A percentile compares a stretch with the other conserved stretches of the same genome.
These are phyloP conservation scores for Stereocaulon alpinum DNA, from an alignment of 495 filamentous ascomycete genomes.

Conservation along the genomic window DNA sequence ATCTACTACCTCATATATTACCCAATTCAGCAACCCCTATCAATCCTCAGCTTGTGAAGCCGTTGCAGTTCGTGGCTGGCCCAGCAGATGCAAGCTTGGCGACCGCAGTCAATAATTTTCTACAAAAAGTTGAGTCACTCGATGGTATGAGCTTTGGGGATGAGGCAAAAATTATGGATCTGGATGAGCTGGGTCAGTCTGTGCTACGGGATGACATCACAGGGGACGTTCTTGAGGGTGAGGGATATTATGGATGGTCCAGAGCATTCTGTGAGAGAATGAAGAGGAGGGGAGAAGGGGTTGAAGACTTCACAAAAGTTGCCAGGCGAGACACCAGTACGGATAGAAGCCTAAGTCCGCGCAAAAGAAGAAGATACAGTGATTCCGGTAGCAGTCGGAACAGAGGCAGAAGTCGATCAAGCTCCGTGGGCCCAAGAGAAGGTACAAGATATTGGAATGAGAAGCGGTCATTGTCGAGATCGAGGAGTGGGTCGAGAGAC, in stretches of 20 bases:
- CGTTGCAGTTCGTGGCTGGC: slow-evolving; percentile 61
- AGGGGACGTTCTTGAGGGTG: slow-evolving; percentile 48
- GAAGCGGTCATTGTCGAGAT: slow-evolving; percentile 26
- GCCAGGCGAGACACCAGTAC: slow-evolving; percentile 22
- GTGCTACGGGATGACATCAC: slow-evolving; percentile 50
- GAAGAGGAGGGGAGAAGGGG: slow-evolving; percentile 47
- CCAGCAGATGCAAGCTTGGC: slow-evolving; percentile 59
- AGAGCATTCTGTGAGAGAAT: slow-evolving; percentile 70
- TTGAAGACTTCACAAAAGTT: slow-evolving; percentile 15
- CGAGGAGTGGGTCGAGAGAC: slow-evolving; percentile 20
- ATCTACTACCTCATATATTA: slow-evolving; percentile 66
- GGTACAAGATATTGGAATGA: slow-evolving; percentile 19
- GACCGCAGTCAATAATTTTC: slow-evolving; percentile 54
- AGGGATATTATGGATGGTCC: slow-evolving; percentile 85
- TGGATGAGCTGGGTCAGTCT: slow-evolving; percentile 64
- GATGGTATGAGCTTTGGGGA: slow-evolving; percentile 36
- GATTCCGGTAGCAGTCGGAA: slow-evolving; percentile 34
- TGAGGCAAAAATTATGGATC: slow-evolving; percentile 39
- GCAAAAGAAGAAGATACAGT: slow-evolving; percentile 39
- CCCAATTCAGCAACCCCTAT: slow-evolving; percentile 66
- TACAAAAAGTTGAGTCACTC: slow-evolving; percentile 57
- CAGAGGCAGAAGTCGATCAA: slow-evolving; percentile 26
- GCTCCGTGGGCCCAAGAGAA: slow-evolving; percentile 14
- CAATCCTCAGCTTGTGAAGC: slow-evolving; percentile 59
- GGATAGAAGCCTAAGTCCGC: slow-evolving; percentile 28